Conservation (phyloP, 202 grass and related monocot genomes). For the Saccharum hybrid region DNA sequence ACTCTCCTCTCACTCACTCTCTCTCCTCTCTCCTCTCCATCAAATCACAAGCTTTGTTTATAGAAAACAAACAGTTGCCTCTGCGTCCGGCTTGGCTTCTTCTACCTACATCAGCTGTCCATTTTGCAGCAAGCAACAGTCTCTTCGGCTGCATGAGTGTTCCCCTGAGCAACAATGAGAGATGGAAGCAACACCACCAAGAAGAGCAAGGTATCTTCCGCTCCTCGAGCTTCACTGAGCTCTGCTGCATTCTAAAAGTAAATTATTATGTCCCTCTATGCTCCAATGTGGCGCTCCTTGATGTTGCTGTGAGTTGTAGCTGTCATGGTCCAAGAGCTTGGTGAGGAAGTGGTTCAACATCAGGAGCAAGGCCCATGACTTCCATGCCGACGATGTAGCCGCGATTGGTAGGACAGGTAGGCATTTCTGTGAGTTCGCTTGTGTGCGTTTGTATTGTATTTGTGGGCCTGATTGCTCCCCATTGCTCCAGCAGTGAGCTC, state of each 20-base stretch:
- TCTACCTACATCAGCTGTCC: slow-evolving; percentile 51
- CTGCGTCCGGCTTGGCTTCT: slow-evolving; percentile 40
- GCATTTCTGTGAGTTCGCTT: background rate
- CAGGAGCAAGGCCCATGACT: slow-evolving; percentile 91
- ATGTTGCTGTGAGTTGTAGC: slow-evolving; percentile 57
- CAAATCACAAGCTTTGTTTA: slow-evolving; percentile 75
- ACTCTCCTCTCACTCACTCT: slow-evolving; percentile 3
- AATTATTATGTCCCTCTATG: background rate
- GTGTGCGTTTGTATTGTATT: slow-evolving; percentile 17
- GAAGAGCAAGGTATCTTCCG: slow-evolving; percentile 88
- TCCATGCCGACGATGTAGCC: slow-evolving; percentile 84
- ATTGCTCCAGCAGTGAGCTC: slow-evolving; percentile 51
- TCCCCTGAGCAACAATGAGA: slow-evolving; percentile 82
- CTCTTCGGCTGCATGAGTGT: slow-evolving; percentile 68
- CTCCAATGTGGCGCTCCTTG: slow-evolving; percentile 36
- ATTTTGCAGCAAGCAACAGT: slow-evolving; percentile 50
- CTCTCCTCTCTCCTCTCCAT: slow-evolving; percentile 51
- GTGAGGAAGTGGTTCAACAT: slow-evolving; percentile 98
- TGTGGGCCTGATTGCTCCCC: slow-evolving; percentile 37
- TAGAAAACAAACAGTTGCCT: slow-evolving; percentile 55
- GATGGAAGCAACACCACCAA: slow-evolving; percentile 78
- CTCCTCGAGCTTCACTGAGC: slow-evolving; percentile 4
- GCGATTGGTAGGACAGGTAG: slow-evolving; percentile 55
- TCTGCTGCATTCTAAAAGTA: slow-evolving; percentile 23
- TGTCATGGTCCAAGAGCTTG: slow-evolving; percentile 96